Conservation (phyloP, 768 basidiomycete genomes). For the Russula sp. region DNA sequence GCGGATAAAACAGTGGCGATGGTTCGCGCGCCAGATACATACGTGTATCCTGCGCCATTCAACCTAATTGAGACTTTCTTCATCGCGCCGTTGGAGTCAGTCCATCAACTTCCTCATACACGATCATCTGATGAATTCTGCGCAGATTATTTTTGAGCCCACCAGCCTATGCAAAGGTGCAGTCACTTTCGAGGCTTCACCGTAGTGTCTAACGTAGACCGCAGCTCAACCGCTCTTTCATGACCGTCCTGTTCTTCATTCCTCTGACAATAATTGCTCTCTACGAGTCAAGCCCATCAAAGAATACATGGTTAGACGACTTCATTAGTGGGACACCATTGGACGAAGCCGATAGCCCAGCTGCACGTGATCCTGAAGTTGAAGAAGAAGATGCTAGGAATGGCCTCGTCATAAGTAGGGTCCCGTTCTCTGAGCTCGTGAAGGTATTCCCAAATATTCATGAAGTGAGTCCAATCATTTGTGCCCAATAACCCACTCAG, state of each 20-base stretch:
- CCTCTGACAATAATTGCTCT: slow-evolving; percentile 70
- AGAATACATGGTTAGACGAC: slow-evolving; percentile 54
- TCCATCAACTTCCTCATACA: slow-evolving; percentile 11
- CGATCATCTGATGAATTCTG: not conserved
- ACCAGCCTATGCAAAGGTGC: slow-evolving; percentile 50
- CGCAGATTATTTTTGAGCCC: slow-evolving; percentile 3
- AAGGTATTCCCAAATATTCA: slow-evolving; percentile 66
- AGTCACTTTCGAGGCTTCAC: not conserved
- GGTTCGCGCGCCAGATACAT: slow-evolving; percentile 83
- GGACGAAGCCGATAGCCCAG: slow-evolving; percentile 50
- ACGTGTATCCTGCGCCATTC: slow-evolving; percentile 86
- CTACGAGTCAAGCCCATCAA: slow-evolving; percentile 53
- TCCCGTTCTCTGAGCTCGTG: slow-evolving; percentile 61
- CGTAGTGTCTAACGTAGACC: slow-evolving; percentile 4
- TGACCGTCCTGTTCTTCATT: slow-evolving; percentile 75
- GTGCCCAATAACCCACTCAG: slow-evolving; percentile 2
- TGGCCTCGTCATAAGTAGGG: slow-evolving; percentile 61
- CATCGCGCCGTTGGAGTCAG: slow-evolving; percentile 82
- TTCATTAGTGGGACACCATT: slow-evolving; percentile 52
- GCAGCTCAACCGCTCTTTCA: slow-evolving; percentile 70
- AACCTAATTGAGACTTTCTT: slow-evolving; percentile 78
- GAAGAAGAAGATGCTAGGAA: slow-evolving; percentile 44
- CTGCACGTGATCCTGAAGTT: slow-evolving; percentile 52
- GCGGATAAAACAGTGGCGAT: slow-evolving; percentile 78
- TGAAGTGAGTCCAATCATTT: slow-evolving; percentile 40